A percentile compares a stretch with the other conserved stretches of the same genome.
phyloP scores from a whole-genome alignment of 352 stramenopile genomes.

The Globisporangium paddicum region DNA sequence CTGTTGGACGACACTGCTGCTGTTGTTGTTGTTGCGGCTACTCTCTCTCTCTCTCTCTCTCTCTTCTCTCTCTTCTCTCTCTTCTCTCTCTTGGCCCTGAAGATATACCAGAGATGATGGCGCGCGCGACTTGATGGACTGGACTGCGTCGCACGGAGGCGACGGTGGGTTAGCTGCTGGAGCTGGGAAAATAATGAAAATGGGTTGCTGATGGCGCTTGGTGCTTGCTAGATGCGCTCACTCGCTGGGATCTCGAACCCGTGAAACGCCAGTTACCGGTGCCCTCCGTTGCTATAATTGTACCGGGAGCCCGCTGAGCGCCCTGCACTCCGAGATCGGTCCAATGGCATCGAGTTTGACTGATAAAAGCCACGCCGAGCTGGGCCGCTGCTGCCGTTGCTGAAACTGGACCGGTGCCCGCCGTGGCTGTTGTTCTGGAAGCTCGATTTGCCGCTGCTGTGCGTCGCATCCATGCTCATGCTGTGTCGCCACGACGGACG shows the following conservation, averaged over 20 bases:
- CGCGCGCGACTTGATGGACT: constrained; percentile 1
- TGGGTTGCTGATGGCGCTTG: not conserved
- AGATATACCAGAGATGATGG: not conserved
- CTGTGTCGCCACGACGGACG: constrained; percentile 59
- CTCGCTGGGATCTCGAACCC: not conserved
- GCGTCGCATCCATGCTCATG: constrained; percentile 58
- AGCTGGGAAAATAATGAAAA: constrained; percentile 10
- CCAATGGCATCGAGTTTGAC: constrained; percentile 43
- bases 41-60: not conserved
- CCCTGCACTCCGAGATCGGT: constrained; percentile 46
- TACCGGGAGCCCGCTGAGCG: constrained; percentile 29
- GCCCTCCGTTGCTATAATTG: constrained; percentile 14
- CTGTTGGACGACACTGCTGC: constrained; percentile 4
- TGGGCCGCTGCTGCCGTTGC: constrained; percentile 9
- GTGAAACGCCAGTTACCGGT: constrained; percentile 12
- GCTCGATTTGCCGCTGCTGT: constrained; percentile 21
- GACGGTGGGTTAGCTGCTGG: constrained; percentile 7
- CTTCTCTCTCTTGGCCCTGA: not conserved
- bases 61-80: not conserved
- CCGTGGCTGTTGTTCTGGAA: constrained; percentile 30
- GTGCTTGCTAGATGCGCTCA: not conserved
- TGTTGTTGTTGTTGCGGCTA: not conserved
- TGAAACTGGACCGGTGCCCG: constrained; percentile 10
- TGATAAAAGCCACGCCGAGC: constrained; percentile 37
- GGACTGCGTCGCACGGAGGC: constrained; percentile 1